Conservation (phyloP, 2,329 filamentous ascomycete genomes). For the Fusarium zealandicum region DNA sequence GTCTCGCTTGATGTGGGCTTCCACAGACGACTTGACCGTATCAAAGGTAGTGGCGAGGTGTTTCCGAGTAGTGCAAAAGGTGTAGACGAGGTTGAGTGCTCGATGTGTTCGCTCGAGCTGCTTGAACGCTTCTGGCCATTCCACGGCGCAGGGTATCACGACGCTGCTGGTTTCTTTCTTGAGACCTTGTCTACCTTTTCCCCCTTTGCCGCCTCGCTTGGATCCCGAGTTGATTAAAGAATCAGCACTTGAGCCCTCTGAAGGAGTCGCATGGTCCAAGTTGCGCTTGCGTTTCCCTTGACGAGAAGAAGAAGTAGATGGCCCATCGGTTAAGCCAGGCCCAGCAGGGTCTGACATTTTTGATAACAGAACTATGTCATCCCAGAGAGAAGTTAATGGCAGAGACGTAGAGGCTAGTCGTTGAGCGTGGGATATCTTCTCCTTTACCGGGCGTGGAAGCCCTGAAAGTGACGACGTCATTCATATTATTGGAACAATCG, state of each 20-base stretch:
- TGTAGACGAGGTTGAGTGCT: conserved; percentile 91
- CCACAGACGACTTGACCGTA: conserved; percentile 83
- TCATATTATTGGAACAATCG: conserved; percentile 23
- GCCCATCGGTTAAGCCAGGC: background rate
- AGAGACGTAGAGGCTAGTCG: background rate
- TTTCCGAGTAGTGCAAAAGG: conserved; percentile 92
- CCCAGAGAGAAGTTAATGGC: no score
- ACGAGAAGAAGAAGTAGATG: background rate
- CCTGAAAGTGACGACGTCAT: conserved; percentile 33
- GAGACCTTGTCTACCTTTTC: conserved; percentile 9
- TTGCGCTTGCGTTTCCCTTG: conserved; percentile 37
- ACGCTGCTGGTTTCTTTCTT: conserved; percentile 31
- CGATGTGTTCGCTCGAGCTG: conserved; percentile 77
- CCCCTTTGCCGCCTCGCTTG: conserved; percentile 6
- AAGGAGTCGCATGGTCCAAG: conserved; percentile 3
- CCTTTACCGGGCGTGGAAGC: background rate
- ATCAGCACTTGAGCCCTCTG: conserved; percentile 14
- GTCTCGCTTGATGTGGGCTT: conserved; percentile 77
- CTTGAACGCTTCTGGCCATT: conserved; percentile 80
- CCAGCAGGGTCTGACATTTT: conserved; percentile 6
- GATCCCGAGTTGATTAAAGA: conserved; percentile 9
- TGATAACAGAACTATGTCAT: conserved; percentile 12
- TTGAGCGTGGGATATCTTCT: no score
- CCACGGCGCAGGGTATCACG: conserved; percentile 45
- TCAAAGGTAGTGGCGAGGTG: conserved; percentile 92